phyloP scores from a whole-genome alignment of 345 rosid genomes.

The Anastatica hierochuntica region DNA sequence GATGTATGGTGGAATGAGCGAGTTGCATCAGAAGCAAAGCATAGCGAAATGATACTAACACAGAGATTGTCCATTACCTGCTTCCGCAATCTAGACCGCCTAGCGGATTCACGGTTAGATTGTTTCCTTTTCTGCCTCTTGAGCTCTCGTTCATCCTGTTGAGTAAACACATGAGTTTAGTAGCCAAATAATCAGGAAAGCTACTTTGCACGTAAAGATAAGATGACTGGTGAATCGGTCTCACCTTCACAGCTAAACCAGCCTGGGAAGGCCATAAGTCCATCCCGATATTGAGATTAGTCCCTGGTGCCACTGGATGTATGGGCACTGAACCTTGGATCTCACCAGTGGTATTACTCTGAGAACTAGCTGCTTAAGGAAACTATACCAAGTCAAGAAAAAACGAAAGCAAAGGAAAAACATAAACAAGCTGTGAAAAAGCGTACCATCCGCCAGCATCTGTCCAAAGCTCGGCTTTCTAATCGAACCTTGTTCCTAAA shows the following conservation, averaged over 20 bases:
- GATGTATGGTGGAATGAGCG: not conserved
- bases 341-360: conserved; percentile 38
- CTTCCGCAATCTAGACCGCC: conserved; percentile 93
- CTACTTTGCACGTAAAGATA: conserved; percentile 20
- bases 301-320: conserved; percentile 58
- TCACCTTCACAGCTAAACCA: conserved; percentile 52
- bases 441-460: conserved; percentile 81
- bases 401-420: not conserved
- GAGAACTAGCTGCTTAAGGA: conserved; percentile 50
- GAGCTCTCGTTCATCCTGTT: conserved; percentile 85
- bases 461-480: conserved; percentile 65
- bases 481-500: conserved; percentile 43
- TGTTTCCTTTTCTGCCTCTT: conserved; percentile 96
- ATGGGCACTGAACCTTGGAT: conserved; percentile 45
- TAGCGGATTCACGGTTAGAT: conserved; percentile 94
- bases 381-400: conserved; percentile 11
- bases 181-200: not conserved
- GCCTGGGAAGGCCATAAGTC: conserved; percentile 73
- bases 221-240: conserved; percentile 34
- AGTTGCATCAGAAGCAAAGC: not conserved
- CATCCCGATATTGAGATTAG: conserved; percentile 86
- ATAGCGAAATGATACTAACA: not conserved
- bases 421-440: not conserved
- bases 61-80: conserved; percentile 42
- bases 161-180: conserved; percentile 7